Conservation (phyloP, 2,329 filamentous ascomycete species). For the Celoporthe dispersa region DNA sequence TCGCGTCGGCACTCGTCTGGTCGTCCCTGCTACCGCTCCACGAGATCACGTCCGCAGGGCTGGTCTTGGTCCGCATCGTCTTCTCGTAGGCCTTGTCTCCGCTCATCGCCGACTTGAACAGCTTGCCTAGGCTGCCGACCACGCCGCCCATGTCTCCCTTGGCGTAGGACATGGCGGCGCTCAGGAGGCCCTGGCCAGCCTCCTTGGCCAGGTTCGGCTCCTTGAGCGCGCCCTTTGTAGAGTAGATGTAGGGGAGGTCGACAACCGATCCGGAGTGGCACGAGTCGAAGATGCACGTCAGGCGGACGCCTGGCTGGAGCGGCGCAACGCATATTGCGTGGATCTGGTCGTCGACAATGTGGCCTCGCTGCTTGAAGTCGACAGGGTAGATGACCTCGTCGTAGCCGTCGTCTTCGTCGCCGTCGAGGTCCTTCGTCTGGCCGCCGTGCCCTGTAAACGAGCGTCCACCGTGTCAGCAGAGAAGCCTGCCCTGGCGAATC, state of each 20-base stretch:
- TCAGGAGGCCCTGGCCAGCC: slow-evolving; percentile 72
- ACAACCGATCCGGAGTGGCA: slow-evolving; percentile 77
- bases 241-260: slow-evolving; percentile 80
- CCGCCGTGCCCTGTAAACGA: slow-evolving; percentile 67
- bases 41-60: slow-evolving; percentile 94
- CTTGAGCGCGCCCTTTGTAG: slow-evolving; percentile 78
- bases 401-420: slow-evolving; percentile 77
- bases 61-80: slow-evolving; percentile 87
- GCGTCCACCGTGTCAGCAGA: background rate
- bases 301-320: slow-evolving; percentile 80
- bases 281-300: slow-evolving; percentile 81
- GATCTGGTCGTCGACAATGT: slow-evolving; percentile 80
- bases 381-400: slow-evolving; percentile 82
- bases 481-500: no score
- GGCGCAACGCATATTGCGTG: slow-evolving; percentile 77
- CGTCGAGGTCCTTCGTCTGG: slow-evolving; percentile 73
- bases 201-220: slow-evolving; percentile 82
- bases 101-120: slow-evolving; percentile 89
- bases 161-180: slow-evolving; percentile 77
- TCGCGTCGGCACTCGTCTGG: slow-evolving; percentile 93
- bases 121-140: slow-evolving; percentile 75
- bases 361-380: slow-evolving; percentile 70
- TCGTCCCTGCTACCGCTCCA: slow-evolving; percentile 96
- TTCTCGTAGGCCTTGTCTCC: slow-evolving; percentile 75
- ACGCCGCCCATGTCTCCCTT: slow-evolving; percentile 84